Conservation (phyloP, 192 early-diverging fungal species). For the Coemansia guatemalensis region DNA sequence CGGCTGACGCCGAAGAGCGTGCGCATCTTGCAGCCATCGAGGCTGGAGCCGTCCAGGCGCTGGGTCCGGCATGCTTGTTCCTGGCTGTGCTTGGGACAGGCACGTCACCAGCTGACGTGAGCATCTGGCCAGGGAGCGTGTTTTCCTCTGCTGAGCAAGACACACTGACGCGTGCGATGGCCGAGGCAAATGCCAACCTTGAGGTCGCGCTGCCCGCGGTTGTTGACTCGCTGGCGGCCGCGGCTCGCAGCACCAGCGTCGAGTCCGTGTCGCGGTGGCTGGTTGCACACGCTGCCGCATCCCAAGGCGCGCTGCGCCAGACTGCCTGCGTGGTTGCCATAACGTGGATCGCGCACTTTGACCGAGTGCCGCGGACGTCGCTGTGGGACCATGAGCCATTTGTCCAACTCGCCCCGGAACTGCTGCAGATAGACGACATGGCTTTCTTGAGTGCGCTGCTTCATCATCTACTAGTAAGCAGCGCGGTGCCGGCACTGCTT, state of each 20-base stretch:
- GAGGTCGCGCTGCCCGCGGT: constrained; percentile 12
- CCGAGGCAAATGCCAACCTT: constrained; percentile 16
- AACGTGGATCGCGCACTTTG: constrained; percentile 36
- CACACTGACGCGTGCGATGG: constrained; percentile 8
- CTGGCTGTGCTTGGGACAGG: not conserved
- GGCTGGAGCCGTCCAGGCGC: constrained; percentile 12
- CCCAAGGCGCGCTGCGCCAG: constrained; percentile 7
- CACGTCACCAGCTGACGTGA: not conserved
- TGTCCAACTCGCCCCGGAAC: constrained; percentile 19
- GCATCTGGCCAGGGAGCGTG: not conserved
- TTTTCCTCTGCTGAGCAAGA: not conserved
- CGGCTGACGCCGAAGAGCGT: constrained; percentile 10
- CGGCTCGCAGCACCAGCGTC: not conserved
- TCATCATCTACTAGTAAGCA: constrained; percentile 32
- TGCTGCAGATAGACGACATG: constrained; percentile 40
- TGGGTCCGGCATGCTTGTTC: not conserved
- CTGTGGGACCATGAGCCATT: constrained; percentile 34
- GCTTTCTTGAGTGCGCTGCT: constrained; percentile 32
- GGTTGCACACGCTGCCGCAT: constrained; percentile 1
- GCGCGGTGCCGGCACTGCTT: constrained; percentile 11
- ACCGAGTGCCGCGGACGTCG: constrained; percentile 16
- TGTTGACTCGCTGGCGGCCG: not conserved
- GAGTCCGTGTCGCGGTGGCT: constrained; percentile 28
- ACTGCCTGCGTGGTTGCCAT: constrained; percentile 19
- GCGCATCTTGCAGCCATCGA: constrained; percentile 17